These are phyloP conservation scores for Colletotrichum theobromicola DNA, from an alignment of 2,329 filamentous ascomycete species.

Conservation along the genomic window DNA sequence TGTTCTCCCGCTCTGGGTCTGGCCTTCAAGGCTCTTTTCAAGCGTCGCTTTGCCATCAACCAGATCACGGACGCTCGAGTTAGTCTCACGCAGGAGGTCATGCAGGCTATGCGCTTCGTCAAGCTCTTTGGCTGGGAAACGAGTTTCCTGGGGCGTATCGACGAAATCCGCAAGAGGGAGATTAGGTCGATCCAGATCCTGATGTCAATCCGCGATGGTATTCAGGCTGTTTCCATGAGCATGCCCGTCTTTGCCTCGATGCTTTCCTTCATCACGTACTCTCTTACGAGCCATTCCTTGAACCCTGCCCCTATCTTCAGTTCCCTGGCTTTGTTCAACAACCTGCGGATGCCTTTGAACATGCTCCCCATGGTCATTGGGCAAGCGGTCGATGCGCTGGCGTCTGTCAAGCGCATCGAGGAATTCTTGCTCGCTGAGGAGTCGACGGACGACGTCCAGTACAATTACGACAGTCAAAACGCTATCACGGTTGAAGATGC, in stretches of 20 bases:
- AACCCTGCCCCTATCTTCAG: slow-evolving; percentile 84
- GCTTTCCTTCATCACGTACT: slow-evolving; percentile 88
- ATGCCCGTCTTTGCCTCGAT: slow-evolving; percentile 94
- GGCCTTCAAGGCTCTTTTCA: slow-evolving; percentile 78
- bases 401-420: slow-evolving; percentile 82
- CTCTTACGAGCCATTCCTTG: slow-evolving; percentile 68
- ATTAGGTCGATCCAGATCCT: slow-evolving; percentile 82
- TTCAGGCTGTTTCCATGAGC: slow-evolving; percentile 82
- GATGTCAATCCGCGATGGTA: slow-evolving; percentile 80
- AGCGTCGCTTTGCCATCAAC: slow-evolving; percentile 78
- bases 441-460: slow-evolving; percentile 69
- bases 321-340: slow-evolving; percentile 91
- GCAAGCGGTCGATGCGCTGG: slow-evolving; percentile 86
- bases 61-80: slow-evolving; percentile 92
- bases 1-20: slow-evolving; percentile 73
- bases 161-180: slow-evolving; percentile 75
- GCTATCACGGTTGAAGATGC: slow-evolving; percentile 77
- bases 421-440: slow-evolving; percentile 90
- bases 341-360: slow-evolving; percentile 86
- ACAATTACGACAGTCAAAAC: slow-evolving; percentile 61
- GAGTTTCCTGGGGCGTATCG: slow-evolving; percentile 79
- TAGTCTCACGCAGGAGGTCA: slow-evolving; percentile 86
- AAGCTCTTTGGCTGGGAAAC: slow-evolving; percentile 96
- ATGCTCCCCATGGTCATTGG: slow-evolving; percentile 86
- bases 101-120: slow-evolving; percentile 89